Conservation (phyloP, 495 filamentous ascomycete species). For the Hypoxylon trugodes region DNA sequence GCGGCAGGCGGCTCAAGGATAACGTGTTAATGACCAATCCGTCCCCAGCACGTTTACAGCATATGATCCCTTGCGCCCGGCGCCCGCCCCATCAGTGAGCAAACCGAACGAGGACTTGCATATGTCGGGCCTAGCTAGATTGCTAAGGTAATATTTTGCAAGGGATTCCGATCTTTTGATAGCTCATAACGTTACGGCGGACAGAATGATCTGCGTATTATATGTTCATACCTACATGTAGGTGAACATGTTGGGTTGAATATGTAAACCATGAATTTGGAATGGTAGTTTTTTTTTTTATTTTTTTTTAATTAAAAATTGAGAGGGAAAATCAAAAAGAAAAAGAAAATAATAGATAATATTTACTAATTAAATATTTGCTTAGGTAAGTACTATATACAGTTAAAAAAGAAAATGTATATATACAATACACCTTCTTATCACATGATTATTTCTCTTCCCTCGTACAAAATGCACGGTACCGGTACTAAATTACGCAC, state of each 20-base stretch:
- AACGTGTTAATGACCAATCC: slow-evolving; percentile 33
- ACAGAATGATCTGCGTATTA: slow-evolving; percentile 6
- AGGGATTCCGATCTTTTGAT: background rate
- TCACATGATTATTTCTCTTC: background rate
- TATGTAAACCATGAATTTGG: background rate
- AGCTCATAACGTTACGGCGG: background rate
- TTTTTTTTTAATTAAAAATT: too few relatives aligned
- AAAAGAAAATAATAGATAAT: too few relatives aligned
- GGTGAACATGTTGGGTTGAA: background rate
- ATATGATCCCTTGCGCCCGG: slow-evolving; percentile 22
- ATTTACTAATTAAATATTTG: too few relatives aligned
- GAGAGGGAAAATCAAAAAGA: too few relatives aligned
- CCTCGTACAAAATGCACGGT: background rate
- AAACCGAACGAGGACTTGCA: slow-evolving; percentile 19
- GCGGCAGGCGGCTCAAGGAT: slow-evolving; percentile 14
- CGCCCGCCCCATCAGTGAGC: slow-evolving; percentile 13
- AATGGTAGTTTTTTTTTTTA: too few relatives aligned
- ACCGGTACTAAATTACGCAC: too few relatives aligned
- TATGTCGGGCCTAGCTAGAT: slow-evolving; percentile 18
- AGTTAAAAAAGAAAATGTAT: too few relatives aligned
- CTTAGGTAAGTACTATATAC: too few relatives aligned
- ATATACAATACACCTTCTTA: too few relatives aligned
- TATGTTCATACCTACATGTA: too few relatives aligned
- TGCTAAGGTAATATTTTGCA: slow-evolving; percentile 1
- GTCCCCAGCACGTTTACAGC: slow-evolving; percentile 25